A percentile compares a stretch with the other conserved stretches of the same genome.
These are phyloP conservation scores for Stereum hirsutum DNA, from an alignment of 1,284 basidiomycete species.

Conservation along the genomic window DNA sequence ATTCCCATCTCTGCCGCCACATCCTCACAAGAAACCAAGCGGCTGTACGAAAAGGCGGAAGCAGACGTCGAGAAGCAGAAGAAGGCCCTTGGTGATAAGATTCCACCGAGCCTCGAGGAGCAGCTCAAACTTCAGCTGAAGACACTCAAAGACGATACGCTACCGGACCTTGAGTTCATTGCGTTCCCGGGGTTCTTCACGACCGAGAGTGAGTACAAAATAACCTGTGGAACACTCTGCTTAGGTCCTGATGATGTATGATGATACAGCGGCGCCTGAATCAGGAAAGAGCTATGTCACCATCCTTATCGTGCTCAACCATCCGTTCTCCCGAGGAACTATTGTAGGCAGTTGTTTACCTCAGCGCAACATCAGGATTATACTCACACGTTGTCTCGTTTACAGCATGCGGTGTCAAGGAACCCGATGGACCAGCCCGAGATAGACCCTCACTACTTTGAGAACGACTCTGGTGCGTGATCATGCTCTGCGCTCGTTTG, in stretches of 20 bases:
- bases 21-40: too few relatives aligned
- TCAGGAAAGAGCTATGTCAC: slow-evolving; percentile 15
- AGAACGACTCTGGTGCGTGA: slow-evolving; percentile 25
- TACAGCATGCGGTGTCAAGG: slow-evolving; percentile 22
- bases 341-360: slow-evolving; percentile 17
- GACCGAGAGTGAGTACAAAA: too few relatives aligned
- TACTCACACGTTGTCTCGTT: not conserved
- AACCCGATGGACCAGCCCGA: slow-evolving; percentile 27
- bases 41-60: too few relatives aligned
- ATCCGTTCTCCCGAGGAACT: slow-evolving; percentile 25
- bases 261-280: slow-evolving; percentile 8
- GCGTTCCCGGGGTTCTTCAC: too few relatives aligned
- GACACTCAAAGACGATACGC: too few relatives aligned
- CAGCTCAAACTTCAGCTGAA: too few relatives aligned
- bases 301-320: slow-evolving; percentile 8
- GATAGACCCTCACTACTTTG: slow-evolving; percentile 33
- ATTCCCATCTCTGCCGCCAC: too few relatives aligned
- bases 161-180: too few relatives aligned
- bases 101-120: too few relatives aligned
- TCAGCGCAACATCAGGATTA: not conserved
- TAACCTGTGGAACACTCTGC: not conserved
- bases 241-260: not conserved
- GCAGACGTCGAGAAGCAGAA: too few relatives aligned
- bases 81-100: too few relatives aligned
- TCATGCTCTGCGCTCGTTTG: not conserved